Evolutionary conservation across 148 eudicot genomes (phyloP).

Genomic region (Polygonum aviculare): DNA sequence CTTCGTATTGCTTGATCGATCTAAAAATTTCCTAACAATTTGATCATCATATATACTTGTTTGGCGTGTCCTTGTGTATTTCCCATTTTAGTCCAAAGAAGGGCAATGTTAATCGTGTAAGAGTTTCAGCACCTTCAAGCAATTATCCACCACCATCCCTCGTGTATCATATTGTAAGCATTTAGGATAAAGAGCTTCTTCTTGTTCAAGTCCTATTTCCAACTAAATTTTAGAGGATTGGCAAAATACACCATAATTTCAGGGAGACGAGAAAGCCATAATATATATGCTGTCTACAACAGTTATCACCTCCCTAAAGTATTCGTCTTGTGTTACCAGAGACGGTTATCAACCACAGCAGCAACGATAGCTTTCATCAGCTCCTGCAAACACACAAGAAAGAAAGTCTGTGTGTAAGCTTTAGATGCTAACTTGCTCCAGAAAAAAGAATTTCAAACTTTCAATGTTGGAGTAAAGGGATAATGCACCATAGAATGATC

Average conservation of each 20-base stretch:
- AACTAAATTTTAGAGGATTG: not conserved
- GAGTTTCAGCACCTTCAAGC: too few relatives aligned
- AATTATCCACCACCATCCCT: too few relatives aligned
- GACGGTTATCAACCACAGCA: slow-evolving; percentile 51
- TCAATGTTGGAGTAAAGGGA: slow-evolving; percentile 4
- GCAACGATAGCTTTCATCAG: slow-evolving; percentile 58
- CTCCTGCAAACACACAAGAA: slow-evolving; percentile 35
- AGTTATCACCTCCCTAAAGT: not conserved
- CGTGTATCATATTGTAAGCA: too few relatives aligned
- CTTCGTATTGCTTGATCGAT: too few relatives aligned
- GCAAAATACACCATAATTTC: not conserved
- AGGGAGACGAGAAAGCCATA: not conserved
- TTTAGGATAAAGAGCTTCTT: not conserved
- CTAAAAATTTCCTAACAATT: too few relatives aligned
- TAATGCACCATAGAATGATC: slow-evolving; percentile 67
- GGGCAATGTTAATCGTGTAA: too few relatives aligned
- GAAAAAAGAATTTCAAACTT: not conserved
- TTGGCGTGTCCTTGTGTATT: too few relatives aligned
- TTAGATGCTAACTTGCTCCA: not conserved
- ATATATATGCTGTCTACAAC: not conserved
- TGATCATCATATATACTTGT: too few relatives aligned
- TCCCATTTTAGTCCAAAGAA: too few relatives aligned
- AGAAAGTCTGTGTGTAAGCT: not conserved
- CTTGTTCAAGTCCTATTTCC: not conserved
- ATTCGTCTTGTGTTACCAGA: slow-evolving; percentile 31